These are phyloP conservation scores for Fusarium nanum DNA, from an alignment of 2,329 filamentous ascomycete species.

Conservation along the genomic window DNA sequence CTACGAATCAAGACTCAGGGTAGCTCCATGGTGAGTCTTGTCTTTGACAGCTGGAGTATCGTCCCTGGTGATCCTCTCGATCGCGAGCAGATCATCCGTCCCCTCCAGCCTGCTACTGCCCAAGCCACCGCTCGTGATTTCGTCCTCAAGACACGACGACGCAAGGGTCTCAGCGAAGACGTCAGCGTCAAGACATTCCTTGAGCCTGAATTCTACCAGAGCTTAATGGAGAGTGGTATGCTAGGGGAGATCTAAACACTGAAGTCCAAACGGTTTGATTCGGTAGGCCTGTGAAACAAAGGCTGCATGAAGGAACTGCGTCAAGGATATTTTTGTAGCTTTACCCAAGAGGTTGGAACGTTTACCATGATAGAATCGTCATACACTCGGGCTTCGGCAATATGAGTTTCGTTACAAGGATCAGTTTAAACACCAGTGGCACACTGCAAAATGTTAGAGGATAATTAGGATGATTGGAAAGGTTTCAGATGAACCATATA, in stretches of 20 bases:
- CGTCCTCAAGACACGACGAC: constrained; percentile 91
- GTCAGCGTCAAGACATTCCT: constrained; percentile 96
- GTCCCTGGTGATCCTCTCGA: constrained; percentile 96
- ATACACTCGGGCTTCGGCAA: constrained; percentile 34
- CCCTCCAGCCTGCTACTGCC: constrained; percentile 86
- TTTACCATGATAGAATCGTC: constrained; percentile 32
- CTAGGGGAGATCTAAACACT: constrained; percentile 66
- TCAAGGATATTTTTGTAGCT: constrained; percentile 23
- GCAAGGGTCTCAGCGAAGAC: constrained; percentile 95
- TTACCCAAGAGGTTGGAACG: constrained; percentile 21
- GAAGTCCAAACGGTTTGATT: constrained; percentile 8
- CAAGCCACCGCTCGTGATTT: constrained; percentile 95
- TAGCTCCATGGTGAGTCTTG: constrained; percentile 87
- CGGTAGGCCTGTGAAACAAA: constrained; percentile 11
- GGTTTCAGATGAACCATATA: constrained; percentile 30
- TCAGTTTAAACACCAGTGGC: constrained; percentile 25
- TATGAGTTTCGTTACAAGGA: constrained; percentile 30
- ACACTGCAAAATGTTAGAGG: constrained; percentile 4
- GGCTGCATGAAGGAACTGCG: constrained; percentile 22
- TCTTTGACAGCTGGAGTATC: constrained; percentile 96
- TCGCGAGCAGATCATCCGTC: constrained; percentile 81
- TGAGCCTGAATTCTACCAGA: constrained; percentile 92
- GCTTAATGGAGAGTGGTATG: constrained; percentile 87
- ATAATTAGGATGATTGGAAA: constrained; percentile 11
- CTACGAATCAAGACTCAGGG: constrained; percentile 95